Conservation (phyloP, 2,329 filamentous ascomycete species). For the Emmonsia crescens region DNA sequence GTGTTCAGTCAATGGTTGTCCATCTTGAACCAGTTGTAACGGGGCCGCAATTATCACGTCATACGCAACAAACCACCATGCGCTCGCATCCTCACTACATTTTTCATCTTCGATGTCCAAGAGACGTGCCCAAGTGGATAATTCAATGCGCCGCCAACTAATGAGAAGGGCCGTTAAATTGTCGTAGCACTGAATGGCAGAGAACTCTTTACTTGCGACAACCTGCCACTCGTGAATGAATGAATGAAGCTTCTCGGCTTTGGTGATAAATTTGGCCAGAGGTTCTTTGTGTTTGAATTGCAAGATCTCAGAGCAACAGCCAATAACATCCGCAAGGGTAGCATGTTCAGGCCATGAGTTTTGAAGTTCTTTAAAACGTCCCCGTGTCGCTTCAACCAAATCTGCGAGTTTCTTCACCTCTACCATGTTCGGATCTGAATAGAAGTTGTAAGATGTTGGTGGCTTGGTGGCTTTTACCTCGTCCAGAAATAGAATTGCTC, state of each 20-base stretch:
- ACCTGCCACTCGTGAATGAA: slow-evolving; percentile 91
- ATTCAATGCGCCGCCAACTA: slow-evolving; percentile 78
- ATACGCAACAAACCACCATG: slow-evolving; percentile 96
- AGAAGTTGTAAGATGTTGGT: slow-evolving; percentile 66
- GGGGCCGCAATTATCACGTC: slow-evolving; percentile 74
- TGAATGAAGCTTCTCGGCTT: slow-evolving; percentile 75
- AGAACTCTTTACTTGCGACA: slow-evolving; percentile 73
- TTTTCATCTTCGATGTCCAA: slow-evolving; percentile 74
- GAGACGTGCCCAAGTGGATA: slow-evolving; percentile 82
- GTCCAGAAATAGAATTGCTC: slow-evolving; percentile 54
- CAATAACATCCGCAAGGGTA: slow-evolving; percentile 67
- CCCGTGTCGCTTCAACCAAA: slow-evolving; percentile 57
- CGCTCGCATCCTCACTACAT: slow-evolving; percentile 64
- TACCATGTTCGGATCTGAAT: slow-evolving; percentile 64
- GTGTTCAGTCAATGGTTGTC: slow-evolving; percentile 52
- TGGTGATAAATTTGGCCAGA: slow-evolving; percentile 73
- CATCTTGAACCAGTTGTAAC: slow-evolving; percentile 51
- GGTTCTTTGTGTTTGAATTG: slow-evolving; percentile 70
- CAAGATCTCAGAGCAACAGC: slow-evolving; percentile 63
- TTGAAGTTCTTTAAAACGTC: slow-evolving; percentile 60
- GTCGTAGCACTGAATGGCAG: slow-evolving; percentile 59
- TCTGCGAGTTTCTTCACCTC: slow-evolving; percentile 65
- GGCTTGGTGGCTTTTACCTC: slow-evolving; percentile 33
- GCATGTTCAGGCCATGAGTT: slow-evolving; percentile 60
- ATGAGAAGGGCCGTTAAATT: slow-evolving; percentile 71